Evolutionary conservation across 345 rosid species (phyloP).

Genomic region (Erysimum cheiranthoides): DNA sequence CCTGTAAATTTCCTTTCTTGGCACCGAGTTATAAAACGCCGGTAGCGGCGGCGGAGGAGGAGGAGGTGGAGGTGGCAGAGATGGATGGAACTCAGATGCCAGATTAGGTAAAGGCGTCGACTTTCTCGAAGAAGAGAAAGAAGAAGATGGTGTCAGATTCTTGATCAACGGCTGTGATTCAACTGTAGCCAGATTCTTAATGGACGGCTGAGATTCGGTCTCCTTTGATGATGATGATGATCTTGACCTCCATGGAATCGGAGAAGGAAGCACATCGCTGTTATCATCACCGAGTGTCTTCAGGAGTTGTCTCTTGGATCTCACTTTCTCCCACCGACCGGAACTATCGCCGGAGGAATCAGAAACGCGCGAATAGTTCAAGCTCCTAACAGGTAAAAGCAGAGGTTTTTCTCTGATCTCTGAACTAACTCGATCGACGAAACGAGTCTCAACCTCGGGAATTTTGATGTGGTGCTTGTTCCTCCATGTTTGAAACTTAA

Average conservation of each 20-base stretch:
- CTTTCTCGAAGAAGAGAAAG: constrained; percentile 56
- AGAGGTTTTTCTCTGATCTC: constrained; percentile 66
- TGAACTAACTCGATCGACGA: constrained; percentile 39
- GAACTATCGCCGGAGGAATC: constrained; percentile 43
- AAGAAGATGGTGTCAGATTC: constrained; percentile 49
- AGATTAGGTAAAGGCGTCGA: constrained; percentile 50
- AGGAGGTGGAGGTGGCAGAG: constrained; percentile 53
- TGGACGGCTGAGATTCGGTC: constrained; percentile 22
- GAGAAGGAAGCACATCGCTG: constrained; percentile 83
- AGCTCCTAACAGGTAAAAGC: constrained; percentile 86
- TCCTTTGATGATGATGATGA: constrained; percentile 52
- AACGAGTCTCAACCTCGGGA: constrained; percentile 59
- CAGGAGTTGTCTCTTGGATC: constrained; percentile 41
- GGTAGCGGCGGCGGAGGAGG: constrained; percentile 68
- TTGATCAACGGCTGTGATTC: constrained; percentile 40
- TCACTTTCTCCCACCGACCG: constrained; percentile 42
- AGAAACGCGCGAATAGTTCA: constrained; percentile 56
- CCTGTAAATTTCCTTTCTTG: constrained; percentile 39
- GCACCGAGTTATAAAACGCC: constrained; percentile 45
- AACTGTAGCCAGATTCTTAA: constrained; percentile 9
- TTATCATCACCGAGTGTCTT: constrained; percentile 55
- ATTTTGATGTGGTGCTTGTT: constrained; percentile 66
- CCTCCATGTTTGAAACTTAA: constrained; percentile 78
- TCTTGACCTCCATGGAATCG: constrained; percentile 94
- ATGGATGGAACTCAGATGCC: constrained; percentile 41